These are phyloP conservation scores for Nakazawaea populi DNA, from an alignment of 805 yeast genomes.

Conservation along the genomic window DNA sequence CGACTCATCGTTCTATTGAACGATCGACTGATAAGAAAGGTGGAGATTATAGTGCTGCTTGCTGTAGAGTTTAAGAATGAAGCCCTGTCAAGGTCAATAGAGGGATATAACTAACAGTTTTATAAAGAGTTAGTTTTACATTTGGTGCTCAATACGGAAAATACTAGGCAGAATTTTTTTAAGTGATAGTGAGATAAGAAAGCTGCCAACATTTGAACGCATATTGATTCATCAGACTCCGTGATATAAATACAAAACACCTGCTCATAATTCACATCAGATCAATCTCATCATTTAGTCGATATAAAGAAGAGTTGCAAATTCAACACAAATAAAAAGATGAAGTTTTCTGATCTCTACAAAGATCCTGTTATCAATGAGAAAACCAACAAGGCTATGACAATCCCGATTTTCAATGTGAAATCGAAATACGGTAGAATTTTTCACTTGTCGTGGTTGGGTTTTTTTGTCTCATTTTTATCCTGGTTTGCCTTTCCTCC, in stretches of 20 bases:
- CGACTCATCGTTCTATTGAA: no score
- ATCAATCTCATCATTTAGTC: no score
- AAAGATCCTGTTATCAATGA: conserved; percentile 21
- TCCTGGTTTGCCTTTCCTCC: conserved; percentile 30
- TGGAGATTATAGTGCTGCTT: not conserved
- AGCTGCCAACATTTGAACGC: not conserved
- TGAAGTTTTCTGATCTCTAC: conserved; percentile 15
- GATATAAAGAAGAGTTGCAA: not conserved
- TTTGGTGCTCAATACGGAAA: not conserved
- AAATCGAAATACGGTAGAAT: conserved; percentile 18
- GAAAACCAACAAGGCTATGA: conserved; percentile 18
- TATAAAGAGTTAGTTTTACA: no score
- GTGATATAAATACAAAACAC: no score
- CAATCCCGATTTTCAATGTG: conserved; percentile 22
- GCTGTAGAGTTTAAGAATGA: no score
- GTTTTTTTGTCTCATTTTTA: conserved; percentile 23
- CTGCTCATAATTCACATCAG: no score
- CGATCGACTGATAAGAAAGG: not conserved
- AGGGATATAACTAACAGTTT: not conserved
- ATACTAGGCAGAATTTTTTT: not conserved
- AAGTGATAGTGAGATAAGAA: not conserved
- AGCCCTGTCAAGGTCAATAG: not conserved
- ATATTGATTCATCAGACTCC: no score
- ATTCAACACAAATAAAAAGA: not conserved
- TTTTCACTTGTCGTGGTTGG: conserved; percentile 25